phyloP scores from a whole-genome alignment of 2,329 filamentous ascomycete genomes.

The Huntiella abstrusa region DNA sequence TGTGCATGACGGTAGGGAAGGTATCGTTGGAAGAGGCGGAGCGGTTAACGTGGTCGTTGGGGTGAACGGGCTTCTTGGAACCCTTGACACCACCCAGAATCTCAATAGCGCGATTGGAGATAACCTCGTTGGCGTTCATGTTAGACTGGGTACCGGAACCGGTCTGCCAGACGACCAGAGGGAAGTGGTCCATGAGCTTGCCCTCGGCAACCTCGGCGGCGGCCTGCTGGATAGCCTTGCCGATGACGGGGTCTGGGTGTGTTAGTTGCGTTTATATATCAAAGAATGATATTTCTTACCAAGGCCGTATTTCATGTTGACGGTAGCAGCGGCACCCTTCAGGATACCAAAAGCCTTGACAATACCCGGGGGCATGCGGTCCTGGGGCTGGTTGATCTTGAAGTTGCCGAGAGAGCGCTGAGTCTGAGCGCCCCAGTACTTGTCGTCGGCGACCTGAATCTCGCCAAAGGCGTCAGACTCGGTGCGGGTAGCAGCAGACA shows the following conservation, averaged over 20 bases:
- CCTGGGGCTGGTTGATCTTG: conserved; percentile 97
- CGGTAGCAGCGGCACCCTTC: conserved; percentile 87
- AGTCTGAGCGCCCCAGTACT: conserved; percentile 97
- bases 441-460: conserved; percentile 76
- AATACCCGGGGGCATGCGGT: conserved; percentile 90
- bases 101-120: conserved; percentile 97
- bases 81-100: conserved; percentile 89
- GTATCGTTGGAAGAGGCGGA: conserved; percentile 97
- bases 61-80: conserved; percentile 95
- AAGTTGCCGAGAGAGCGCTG: conserved; percentile 95
- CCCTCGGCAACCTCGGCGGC: conserved; percentile 81
- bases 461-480: conserved; percentile 98
- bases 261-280: neutral
- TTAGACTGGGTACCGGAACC: conserved; percentile 97
- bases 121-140: conserved; percentile 99
- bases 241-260: conserved; percentile 59
- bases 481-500: conserved; percentile 40
- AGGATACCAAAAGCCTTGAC: conserved; percentile 89
- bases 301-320: conserved; percentile 89
- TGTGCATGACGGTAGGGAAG: conserved; percentile 99
- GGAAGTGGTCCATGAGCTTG: conserved; percentile 93
- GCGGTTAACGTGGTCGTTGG: conserved; percentile 99
- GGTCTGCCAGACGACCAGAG: conserved; percentile 97
- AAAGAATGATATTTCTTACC: conserved; percentile 27
- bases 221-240: conserved; percentile 84